Percentiles rank a stretch among this genome's conserved stretches.
Evolutionary conservation across 495 filamentous ascomycete genomes (phyloP).

Genomic region (Penicillium diatomitis): DNA sequence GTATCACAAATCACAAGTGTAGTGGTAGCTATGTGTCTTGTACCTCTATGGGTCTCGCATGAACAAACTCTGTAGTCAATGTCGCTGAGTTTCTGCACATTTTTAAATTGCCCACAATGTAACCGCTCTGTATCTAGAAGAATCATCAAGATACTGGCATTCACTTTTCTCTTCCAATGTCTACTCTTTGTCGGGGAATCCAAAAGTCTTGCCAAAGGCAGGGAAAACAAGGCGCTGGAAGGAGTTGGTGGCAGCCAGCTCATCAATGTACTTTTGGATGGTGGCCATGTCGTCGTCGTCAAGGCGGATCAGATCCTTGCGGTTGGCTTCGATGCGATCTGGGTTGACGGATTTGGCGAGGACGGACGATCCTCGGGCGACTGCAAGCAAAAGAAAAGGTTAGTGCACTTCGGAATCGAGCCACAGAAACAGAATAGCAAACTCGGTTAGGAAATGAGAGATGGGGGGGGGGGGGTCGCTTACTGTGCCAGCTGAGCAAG

Average conservation of each 20-base stretch:
- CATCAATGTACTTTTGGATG: slow-evolving; percentile 50
- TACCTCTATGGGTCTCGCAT: too few relatives aligned
- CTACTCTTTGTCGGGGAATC: slow-evolving; percentile 63
- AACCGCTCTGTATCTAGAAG: not conserved
- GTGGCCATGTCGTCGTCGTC: slow-evolving; percentile 56
- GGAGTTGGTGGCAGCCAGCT: slow-evolving; percentile 50
- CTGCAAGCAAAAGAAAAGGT: slow-evolving; percentile 24
- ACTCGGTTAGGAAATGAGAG: too few relatives aligned
- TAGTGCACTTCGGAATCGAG: not conserved
- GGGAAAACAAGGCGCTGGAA: slow-evolving; percentile 68
- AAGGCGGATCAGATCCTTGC: slow-evolving; percentile 52
- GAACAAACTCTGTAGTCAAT: too few relatives aligned
- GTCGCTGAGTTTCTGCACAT: too few relatives aligned
- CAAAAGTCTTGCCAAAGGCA: slow-evolving; percentile 66
- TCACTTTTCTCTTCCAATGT: not conserved
- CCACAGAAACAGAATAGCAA: too few relatives aligned
- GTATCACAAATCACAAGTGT: not conserved
- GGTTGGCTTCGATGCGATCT: slow-evolving; percentile 64
- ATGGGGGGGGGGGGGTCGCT: slow-evolving; percentile 15
- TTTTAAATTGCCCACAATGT: too few relatives aligned
- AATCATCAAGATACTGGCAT: not conserved
- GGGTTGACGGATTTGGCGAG: slow-evolving; percentile 74
- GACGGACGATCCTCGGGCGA: slow-evolving; percentile 62
- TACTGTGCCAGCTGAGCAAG: slow-evolving; percentile 67
- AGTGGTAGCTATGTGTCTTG: not conserved